Base-by-base conservation (phyloP, 345 rosid species). In the Excoecaria cochinchinensis region DNA sequence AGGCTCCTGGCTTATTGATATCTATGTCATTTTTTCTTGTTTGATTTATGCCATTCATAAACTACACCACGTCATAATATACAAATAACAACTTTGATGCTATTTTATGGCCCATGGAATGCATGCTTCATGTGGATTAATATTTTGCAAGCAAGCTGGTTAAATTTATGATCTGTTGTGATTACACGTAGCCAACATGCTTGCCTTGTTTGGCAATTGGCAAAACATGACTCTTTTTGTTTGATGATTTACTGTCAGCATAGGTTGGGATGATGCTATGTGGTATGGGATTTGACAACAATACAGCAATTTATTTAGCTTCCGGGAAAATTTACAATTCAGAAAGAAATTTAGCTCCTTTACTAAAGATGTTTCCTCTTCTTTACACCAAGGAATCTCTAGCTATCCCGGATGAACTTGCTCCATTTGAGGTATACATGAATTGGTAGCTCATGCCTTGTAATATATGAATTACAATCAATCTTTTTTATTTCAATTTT, bases 231-330 rank as follows among this genome's bases (percentile, higher is more conserved):
- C 69, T 65, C 62, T 39, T 80, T 79, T 76, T 77, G 15, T 39
- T 58, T 69, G 60, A 75, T 67, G 59, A 61, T 89, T 84, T 82
- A 68, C 71, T 71, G 94, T 90, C 84, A 87, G 85, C 81, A 83
- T 86, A 95, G 99, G 98, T 95, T 8, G 98, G 98, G 75, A 83
- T 95, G 93, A 87, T 95, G 92, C 89, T 95, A 48, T 91, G 92
- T 57, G 98, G 97, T 78, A 95, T 95, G 98, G 99, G 99, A 83
- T 95, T 95, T 73, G 93, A 85, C 83, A 92, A 89, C 80, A 87
- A 78, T 67, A 95, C 94, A 46, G 85, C 97, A 16, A 89, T 92
- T 80, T 92, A 87, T 84, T 79, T 92, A 77, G 99, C 99, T 73
- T 91, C 97, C 0, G 99, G 99, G 53, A 79, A 77, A 78, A 83